A percentile compares a stretch with the other conserved stretches of the same genome.
These are phyloP conservation scores for Phoma herbarum DNA, from an alignment of 2,329 filamentous ascomycete species.

Conservation along the genomic window DNA sequence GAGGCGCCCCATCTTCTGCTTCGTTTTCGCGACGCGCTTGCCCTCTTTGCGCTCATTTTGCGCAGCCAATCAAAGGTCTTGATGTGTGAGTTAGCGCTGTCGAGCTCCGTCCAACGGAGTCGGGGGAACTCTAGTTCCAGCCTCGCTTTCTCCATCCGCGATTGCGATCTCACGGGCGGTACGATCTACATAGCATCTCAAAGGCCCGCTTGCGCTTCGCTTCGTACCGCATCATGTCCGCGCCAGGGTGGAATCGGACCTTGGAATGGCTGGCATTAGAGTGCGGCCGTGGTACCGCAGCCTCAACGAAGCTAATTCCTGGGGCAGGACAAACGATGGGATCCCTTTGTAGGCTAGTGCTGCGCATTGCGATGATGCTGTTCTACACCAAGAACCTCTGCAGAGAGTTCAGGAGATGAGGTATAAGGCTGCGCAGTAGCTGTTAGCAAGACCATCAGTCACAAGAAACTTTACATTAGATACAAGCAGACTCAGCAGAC, in stretches of 20 bases:
- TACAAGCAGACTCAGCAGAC: not conserved
- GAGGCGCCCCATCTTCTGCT: not conserved
- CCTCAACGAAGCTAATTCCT: not conserved
- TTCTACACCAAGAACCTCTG: not conserved
- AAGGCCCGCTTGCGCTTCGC: not conserved
- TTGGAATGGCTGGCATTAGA: not conserved
- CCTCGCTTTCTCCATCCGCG: not conserved
- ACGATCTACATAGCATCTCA: not conserved
- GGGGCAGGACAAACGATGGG: slow-evolving; percentile 9
- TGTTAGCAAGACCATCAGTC: not conserved
- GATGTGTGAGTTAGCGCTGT: not conserved
- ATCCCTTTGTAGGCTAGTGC: slow-evolving; percentile 9
- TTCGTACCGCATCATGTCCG: slow-evolving; percentile 9
- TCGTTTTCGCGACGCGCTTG: not conserved
- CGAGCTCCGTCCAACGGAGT: not conserved
- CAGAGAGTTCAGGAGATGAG: not conserved
- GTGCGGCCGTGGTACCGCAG: not conserved
- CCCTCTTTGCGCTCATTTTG: slow-evolving; percentile 14
- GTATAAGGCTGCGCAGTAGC: not conserved
- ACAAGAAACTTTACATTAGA: not conserved
- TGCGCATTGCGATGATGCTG: not conserved
- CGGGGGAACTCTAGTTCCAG: not conserved
- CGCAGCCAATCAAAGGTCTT: not conserved
- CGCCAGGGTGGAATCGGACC: not conserved
- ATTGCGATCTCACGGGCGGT: slow-evolving; percentile 7